A percentile compares a stretch with the other conserved stretches of the same genome.
Evolutionary conservation across 768 basidiomycete genomes (phyloP).

Genomic region (Boletus eberwhitei): DNA sequence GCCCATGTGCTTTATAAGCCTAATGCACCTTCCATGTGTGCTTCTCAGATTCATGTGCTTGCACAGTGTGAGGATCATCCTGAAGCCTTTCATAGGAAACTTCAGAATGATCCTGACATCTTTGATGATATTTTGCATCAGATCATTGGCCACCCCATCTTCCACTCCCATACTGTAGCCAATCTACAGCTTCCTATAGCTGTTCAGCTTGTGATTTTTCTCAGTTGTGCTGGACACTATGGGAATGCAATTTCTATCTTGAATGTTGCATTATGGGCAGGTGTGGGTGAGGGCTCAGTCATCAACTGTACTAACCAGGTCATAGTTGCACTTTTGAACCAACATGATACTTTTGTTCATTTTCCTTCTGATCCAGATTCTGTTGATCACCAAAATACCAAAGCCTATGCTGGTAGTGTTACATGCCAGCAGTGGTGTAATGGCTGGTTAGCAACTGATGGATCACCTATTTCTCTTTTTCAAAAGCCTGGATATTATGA

Average conservation of each 20-base stretch:
- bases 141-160: not conserved
- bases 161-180: not conserved
- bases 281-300: too few relatives aligned
- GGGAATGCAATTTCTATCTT: not conserved
- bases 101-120: not conserved
- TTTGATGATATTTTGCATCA: constrained; percentile 3
- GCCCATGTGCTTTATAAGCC: not conserved
- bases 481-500: constrained; percentile 7
- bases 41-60: not conserved
- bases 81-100: not conserved
- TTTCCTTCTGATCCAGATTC: not conserved
- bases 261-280: too few relatives aligned
- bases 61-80: not conserved
- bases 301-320: too few relatives aligned
- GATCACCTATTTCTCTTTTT: not conserved
- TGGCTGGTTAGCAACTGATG: not conserved
- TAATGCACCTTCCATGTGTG: not conserved
- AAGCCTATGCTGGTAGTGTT: not conserved
- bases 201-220: constrained; percentile 5
- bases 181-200: constrained; percentile 1
- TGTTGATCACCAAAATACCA: not conserved
- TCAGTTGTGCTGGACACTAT: constrained; percentile 2
- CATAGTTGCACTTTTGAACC: too few relatives aligned
- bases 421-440: not conserved
- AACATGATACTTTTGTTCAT: too few relatives aligned